Percentiles rank a stretch among this genome's conserved stretches.
phyloP scores from a whole-genome alignment of 768 basidiomycete genomes.

The Saitozyma podzolica region DNA sequence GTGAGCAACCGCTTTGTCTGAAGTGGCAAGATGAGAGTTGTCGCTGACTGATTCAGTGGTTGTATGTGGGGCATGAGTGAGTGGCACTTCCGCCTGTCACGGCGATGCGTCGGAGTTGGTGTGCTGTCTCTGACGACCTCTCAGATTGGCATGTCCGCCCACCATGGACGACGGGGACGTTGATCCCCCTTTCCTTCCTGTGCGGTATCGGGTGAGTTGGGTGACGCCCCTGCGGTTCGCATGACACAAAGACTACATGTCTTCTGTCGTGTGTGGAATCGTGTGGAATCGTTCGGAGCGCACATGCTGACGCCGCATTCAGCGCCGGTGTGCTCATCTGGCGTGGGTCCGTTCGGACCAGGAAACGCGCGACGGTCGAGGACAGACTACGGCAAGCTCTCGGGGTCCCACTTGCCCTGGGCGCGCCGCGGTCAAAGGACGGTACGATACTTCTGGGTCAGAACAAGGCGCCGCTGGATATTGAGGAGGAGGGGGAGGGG shows the following conservation, averaged over 20 bases:
- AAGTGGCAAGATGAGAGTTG: background rate
- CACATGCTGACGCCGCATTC: background rate
- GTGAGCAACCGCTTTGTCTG: background rate
- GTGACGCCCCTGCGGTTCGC: background rate
- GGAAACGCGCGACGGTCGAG: constrained; percentile 42
- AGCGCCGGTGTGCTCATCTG: constrained; percentile 71
- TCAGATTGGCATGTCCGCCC: constrained; percentile 47
- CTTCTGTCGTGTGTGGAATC: too few species aligned
- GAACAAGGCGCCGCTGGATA: too few species aligned
- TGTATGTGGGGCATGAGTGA: constrained; percentile 73
- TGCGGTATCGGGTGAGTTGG: constrained; percentile 63
- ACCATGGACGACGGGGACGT: constrained; percentile 57
- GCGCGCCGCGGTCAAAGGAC: background rate
- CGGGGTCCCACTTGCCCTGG: constrained; percentile 34
- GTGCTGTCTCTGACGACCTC: background rate
- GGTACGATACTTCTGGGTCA: background rate
- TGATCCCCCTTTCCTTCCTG: constrained; percentile 73
- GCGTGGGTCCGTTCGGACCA: constrained; percentile 58
- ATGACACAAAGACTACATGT: background rate
- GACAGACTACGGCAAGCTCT: constrained; percentile 44
- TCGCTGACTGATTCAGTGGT: constrained; percentile 46
- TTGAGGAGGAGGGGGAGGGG: too few species aligned
- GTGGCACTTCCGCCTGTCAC: constrained; percentile 1
- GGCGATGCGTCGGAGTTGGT: background rate
- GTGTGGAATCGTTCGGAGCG: too few species aligned